Evolutionary conservation across 495 filamentous ascomycete genomes (phyloP).

Genomic region (Penicillium silybi): DNA sequence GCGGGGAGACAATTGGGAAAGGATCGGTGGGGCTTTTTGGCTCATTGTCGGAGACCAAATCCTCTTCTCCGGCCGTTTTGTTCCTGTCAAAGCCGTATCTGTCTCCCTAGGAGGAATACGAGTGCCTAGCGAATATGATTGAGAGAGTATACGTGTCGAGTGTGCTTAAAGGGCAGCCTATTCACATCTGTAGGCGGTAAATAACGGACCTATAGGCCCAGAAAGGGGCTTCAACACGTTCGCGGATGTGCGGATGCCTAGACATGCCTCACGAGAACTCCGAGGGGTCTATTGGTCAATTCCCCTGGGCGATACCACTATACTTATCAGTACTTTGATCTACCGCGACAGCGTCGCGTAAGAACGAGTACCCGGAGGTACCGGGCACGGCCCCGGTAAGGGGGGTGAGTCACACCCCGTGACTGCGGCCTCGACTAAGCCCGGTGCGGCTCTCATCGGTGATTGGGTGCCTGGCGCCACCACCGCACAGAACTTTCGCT

Average conservation of each 20-base stretch:
- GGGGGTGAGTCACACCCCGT: conserved; percentile 44
- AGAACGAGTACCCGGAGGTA: background rate
- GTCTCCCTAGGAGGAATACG: background rate
- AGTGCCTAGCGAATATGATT: background rate
- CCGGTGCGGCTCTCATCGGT: conserved; percentile 9
- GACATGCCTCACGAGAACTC: background rate
- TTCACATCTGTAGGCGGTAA: background rate
- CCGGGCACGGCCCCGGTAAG: background rate
- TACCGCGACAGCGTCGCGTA: background rate
- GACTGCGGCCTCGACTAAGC: conserved; percentile 20
- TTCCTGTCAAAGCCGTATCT: background rate
- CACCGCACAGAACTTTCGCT: conserved; percentile 25
- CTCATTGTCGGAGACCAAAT: background rate
- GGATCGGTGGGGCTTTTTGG: conserved; percentile 23
- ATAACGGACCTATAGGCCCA: background rate
- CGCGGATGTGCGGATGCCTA: background rate
- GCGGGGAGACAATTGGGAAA: conserved; percentile 34
- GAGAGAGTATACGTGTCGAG: background rate
- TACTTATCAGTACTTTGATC: background rate
- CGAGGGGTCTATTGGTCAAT: conserved; percentile 15
- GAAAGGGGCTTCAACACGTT: background rate
- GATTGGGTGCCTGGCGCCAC: conserved; percentile 18
- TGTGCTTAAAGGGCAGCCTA: background rate
- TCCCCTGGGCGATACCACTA: background rate
- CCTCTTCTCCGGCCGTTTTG: background rate